Base-by-base conservation (phyloP, 2,329 filamentous ascomycete species). In the Alternaria atra region DNA sequence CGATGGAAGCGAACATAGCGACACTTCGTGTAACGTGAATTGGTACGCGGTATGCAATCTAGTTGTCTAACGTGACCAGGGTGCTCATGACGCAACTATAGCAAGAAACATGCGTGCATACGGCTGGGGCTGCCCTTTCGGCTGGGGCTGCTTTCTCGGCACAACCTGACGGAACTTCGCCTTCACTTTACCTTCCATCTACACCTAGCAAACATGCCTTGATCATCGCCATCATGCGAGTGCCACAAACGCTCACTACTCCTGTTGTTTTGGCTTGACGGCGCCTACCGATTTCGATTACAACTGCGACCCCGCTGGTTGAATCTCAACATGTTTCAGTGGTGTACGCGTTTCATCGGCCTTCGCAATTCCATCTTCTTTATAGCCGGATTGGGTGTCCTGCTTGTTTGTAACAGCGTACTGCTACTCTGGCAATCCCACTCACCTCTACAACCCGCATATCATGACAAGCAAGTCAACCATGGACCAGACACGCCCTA, bases 341-440 rank as follows among this genome's bases (percentile, higher is more conserved):
- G 25, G 27, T 39, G 51, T 13, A 35, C 30, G 7, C 44, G 42
- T 7, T 37, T 39, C 39, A 32, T 55, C 5, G 39, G 54, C 17
- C 20, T 61, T 23, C 60, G 52, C 13, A 86, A 84, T 1, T 90
- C 90, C 78, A 88, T 88, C 69, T 92, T 87, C 32, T 39, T 40
- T 9, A 17, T 51, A 1, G 20, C 8, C 17, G 35, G n/a, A 84
- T 92, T 94, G 71, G 87, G 87, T 59, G 82, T 81, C 66, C 82
- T 86, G 80, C 91, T 90, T 82, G 91, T 89, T 72, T 84, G 83
- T 66, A 86, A 84, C 1, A 80, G 76, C 47, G 42, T 63, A 2
- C 34, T 51, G 37, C 55, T 57, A 51, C 50, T 70, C 4, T 69
- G 63, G 66, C 17, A 54, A 6, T 40, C 34, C 23, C 57, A 29